Percentiles rank a stretch among this genome's conserved stretches.
Evolutionary conservation across 2,329 filamentous ascomycete species (phyloP).

Genomic region (Rutstroemia sp.): DNA sequence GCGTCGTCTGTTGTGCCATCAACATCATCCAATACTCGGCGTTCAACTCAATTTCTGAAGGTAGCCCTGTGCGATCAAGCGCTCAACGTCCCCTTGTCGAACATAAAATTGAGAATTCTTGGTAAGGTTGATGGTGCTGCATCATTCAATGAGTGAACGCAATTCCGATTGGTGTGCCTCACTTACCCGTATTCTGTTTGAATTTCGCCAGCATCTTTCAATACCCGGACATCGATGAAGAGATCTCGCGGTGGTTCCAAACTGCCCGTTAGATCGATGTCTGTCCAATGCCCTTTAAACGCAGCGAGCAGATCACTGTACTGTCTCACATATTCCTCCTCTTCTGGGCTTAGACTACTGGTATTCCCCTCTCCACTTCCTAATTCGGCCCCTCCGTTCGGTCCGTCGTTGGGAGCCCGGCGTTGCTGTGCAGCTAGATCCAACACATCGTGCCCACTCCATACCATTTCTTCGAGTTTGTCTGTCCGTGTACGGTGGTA

Average conservation of each 20-base stretch:
- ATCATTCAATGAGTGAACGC: conserved; percentile 15
- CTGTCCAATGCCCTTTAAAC: conserved; percentile 97
- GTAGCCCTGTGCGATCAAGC: conserved; percentile 89
- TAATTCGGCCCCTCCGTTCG: conserved; percentile 27
- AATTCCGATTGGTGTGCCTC: conserved; percentile 5
- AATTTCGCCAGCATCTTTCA: conserved; percentile 96
- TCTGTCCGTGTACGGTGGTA: conserved; percentile 89
- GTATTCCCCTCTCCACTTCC: conserved; percentile 44
- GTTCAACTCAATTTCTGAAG: conserved; percentile 77
- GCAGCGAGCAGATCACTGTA: conserved; percentile 90
- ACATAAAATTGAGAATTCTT: conserved; percentile 99
- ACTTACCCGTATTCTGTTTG: conserved; percentile 96
- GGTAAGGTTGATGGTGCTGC: conserved; percentile 84
- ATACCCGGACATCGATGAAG: conserved; percentile 91
- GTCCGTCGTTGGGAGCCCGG: conserved; percentile 25
- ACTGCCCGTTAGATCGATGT: conserved; percentile 90
- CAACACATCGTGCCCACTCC: conserved; percentile 78
- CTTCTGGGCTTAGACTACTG: conserved; percentile 85
- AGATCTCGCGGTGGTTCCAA: conserved; percentile 90
- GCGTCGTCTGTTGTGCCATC: neutral
- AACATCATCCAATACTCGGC: neutral
- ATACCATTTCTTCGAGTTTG: conserved; percentile 88
- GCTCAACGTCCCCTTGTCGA: conserved; percentile 88
- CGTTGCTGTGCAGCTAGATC: conserved; percentile 58
- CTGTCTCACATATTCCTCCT: conserved; percentile 90